Evolutionary conservation across 2,329 filamentous ascomycete genomes (phyloP), one percentile per base, ranked within the genome.

Genomic region (Rutstroemia sp.): DNA sequence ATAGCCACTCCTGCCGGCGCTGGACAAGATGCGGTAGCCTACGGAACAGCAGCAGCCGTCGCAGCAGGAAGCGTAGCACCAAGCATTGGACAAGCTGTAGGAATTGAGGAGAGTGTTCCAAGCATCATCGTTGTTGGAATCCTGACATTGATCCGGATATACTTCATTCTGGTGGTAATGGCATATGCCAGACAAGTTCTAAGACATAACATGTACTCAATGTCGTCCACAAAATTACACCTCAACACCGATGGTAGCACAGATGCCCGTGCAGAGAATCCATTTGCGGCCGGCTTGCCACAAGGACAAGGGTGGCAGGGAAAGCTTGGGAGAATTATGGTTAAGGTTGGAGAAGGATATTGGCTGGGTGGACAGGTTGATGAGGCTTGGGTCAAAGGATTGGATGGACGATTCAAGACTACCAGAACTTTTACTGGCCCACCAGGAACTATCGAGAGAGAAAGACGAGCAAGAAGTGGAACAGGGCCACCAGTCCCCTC

Each of bases 91-190:
- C 77, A 86, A 72, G 78, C 83, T 65, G 73, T 88, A n/a, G 76
- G 82, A 60, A 79, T 86, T 60, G 79, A 79, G 45, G 84, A 86
- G 66, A 83, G 79, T 69, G 78, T 88, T 65, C 86, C 89, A 60
- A 92, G 88, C 72, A 87, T 96, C 70, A 76, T 86, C 10, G 78
- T 95, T 54, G 88, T 96, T 59, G 79, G 81, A 34, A 72, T 79
- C 2, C 80, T 96, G 61, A 95, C 87, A 73, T 75, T 86, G 12
- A 76, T 95, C 42, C 81, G 92, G 30, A 71, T 91, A 30, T 96
- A 96, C 74, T 92, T 95, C 65, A 83, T 88, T 63, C 75, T 96
- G 39, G 80, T 96, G 54, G 83, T 95, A 70, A 84, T 95, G 73
- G 84, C 89, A 6, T 94, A 88, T 70, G 90, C 92, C 3, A 82